phyloP scores from a whole-genome alignment of 2,329 filamentous ascomycete genomes.

The Alternaria brassicicola region DNA sequence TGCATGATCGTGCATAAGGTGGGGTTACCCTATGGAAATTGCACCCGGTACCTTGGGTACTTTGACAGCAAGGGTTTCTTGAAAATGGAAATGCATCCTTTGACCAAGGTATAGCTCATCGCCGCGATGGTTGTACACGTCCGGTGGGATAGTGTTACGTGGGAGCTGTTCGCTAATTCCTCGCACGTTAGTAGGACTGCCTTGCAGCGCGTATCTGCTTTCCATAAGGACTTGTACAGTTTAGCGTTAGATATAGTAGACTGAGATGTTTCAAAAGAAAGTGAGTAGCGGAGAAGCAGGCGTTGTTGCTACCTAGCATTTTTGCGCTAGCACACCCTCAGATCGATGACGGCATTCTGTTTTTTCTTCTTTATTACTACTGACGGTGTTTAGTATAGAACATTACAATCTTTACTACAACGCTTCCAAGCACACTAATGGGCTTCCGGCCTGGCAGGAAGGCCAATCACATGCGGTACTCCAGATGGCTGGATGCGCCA shows the following conservation, averaged over 20 bases:
- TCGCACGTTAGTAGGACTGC: too few relatives aligned
- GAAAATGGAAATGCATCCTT: neutral
- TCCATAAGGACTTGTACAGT: neutral
- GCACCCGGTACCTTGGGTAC: neutral
- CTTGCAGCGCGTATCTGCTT: neutral
- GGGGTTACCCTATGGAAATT: neutral
- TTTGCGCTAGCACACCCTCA: neutral
- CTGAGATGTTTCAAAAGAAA: neutral
- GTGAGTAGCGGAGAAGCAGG: neutral
- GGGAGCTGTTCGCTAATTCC: neutral
- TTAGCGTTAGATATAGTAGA: neutral
- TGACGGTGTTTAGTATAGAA: too few relatives aligned
- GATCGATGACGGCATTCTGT: neutral
- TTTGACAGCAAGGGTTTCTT: neutral
- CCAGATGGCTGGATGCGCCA: slow-evolving; percentile 1
- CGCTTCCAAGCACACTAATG: neutral
- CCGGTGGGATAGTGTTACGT: too few relatives aligned
- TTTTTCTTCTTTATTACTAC: neutral
- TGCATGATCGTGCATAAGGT: neutral
- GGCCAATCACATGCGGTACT: neutral
- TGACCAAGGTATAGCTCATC: neutral
- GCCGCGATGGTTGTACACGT: neutral
- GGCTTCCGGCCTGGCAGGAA: neutral
- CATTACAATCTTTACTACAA: neutral
- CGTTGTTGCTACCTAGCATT: neutral